Evolutionary conservation across 2,329 filamentous ascomycete species (phyloP), one percentile per base, ranked within the genome.

Genomic region (Pyricularia sp.): DNA sequence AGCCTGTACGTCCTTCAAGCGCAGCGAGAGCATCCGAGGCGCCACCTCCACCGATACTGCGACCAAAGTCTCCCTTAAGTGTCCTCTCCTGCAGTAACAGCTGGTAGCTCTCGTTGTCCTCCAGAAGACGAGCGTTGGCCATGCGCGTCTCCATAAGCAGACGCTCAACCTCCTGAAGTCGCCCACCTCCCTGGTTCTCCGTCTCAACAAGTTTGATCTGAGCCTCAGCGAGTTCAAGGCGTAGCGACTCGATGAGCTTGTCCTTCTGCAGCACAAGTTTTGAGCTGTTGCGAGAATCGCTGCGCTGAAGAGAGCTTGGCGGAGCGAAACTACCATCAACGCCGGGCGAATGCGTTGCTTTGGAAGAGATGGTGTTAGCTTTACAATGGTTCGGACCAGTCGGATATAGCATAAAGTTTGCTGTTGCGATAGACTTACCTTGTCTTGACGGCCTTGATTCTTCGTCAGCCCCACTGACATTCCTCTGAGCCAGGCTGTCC

Each of bases 51-150:
- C 26, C 62, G 4, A 30, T 22, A 26, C 40, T 24, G 30, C 22
- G 73, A 63, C 79, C 78, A 73, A 97, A 93, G 73, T 97, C 93
- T 33, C 94, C 94, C 73, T 96, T 96, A 66, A 99, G 83, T 1
- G 94, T 97, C 81, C 92, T 93, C 76, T 97, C 93, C 72, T 92
- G 91, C 28, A 99, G 85, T 22, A 99, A 85, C 49, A 97, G 84
- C 76, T 97, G 93, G 77, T 96, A 99, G 77, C 92, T 96, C 77
- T 99, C 94, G 72, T 97, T 97, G 76, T 99, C 94, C 77, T 99
- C 94, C 90, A 97, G 94, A 68, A 99, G 81, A 60, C 93, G 86
- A 65, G 94, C 94, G 73, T 97, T 99, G 69, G 92, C 89, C 89
- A 97, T 94, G 71, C 93, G 91, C 53, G 91, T 88, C 73, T 97